Evolutionary conservation across 345 rosid genomes (phyloP).

Genomic region (Aquilaria malaccensis): DNA sequence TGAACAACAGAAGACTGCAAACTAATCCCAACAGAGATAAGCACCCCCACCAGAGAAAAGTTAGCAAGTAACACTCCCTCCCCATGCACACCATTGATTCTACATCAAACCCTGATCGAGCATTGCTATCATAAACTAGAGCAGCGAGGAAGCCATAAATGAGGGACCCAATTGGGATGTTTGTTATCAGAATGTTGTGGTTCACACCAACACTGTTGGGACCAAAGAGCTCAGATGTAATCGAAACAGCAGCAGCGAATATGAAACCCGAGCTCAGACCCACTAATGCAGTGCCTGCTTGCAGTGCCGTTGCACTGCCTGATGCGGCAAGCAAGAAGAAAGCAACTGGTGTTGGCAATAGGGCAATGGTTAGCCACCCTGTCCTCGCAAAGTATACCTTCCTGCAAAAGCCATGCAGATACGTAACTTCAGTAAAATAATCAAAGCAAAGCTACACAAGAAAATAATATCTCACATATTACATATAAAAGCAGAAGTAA

Average conservation of each 20-base stretch:
- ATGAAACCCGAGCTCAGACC: constrained; percentile 84
- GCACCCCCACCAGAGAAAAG: constrained; percentile 75
- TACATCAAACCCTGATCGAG: constrained; percentile 5
- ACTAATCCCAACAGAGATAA: constrained; percentile 51
- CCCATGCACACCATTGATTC: constrained; percentile 63
- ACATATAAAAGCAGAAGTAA: too few relatives aligned
- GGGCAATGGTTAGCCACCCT: constrained; percentile 69
- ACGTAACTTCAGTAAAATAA: too few relatives aligned
- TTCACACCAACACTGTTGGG: constrained; percentile 79
- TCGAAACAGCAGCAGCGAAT: constrained; percentile 82
- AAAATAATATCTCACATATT: too few relatives aligned
- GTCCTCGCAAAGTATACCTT: constrained; percentile 77
- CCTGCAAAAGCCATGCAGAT: constrained; percentile 22
- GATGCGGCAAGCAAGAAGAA: constrained; percentile 60
- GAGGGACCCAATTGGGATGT: constrained; percentile 77
- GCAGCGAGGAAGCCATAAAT: constrained; percentile 77
- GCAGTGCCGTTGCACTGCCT: constrained; percentile 32
- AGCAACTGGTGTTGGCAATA: constrained; percentile 70
- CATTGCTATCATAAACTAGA: constrained; percentile 57
- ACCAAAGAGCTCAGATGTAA: constrained; percentile 83
- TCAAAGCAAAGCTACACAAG: too few relatives aligned
- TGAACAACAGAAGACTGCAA: constrained; percentile 45
- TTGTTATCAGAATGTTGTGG: constrained; percentile 86
- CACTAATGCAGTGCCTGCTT: constrained; percentile 50
- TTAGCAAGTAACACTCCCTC: constrained; percentile 49